These are phyloP conservation scores for Salix udensis DNA, from an alignment of 345 rosid species.

Conservation along the genomic window DNA sequence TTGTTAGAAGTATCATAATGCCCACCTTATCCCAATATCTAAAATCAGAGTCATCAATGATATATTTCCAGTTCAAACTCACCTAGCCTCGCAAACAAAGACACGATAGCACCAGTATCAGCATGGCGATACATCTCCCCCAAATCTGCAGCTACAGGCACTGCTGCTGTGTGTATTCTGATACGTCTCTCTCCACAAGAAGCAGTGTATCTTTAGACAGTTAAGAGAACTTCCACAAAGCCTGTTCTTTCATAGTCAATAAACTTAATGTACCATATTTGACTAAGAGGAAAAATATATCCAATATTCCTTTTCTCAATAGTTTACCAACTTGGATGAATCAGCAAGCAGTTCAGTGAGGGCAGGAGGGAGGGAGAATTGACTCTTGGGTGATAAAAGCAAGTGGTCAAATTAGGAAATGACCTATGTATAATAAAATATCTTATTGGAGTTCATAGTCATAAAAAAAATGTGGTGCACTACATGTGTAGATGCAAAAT, in stretches of 20 bases:
- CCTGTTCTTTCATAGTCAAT: background rate
- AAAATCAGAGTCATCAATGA: slow-evolving; percentile 10
- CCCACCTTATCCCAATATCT: slow-evolving; percentile 14
- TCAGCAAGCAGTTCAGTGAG: background rate
- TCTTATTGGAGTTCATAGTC: background rate
- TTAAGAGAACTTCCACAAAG: slow-evolving; percentile 40
- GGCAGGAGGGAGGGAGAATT: background rate
- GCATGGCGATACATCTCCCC: slow-evolving; percentile 97
- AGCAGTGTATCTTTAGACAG: slow-evolving; percentile 78
- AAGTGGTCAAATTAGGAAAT: background rate
- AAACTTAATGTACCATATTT: background rate
- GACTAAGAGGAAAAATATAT: background rate
- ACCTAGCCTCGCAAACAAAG: slow-evolving; percentile 87
- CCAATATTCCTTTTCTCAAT: background rate
- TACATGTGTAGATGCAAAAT: background rate
- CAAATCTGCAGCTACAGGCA: slow-evolving; percentile 86
- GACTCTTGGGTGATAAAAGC: background rate
- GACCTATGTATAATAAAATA: background rate
- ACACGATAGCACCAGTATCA: slow-evolving; percentile 84
- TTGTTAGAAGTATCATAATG: slow-evolving; percentile 8
- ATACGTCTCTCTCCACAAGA: slow-evolving; percentile 99
- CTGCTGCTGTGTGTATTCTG: slow-evolving; percentile 89
- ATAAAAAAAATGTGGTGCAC: background rate
- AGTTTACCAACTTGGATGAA: background rate
- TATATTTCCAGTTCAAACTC: slow-evolving; percentile 14